Base-by-base conservation (phyloP, 768 basidiomycete species). In the Amanita rubescens region DNA sequence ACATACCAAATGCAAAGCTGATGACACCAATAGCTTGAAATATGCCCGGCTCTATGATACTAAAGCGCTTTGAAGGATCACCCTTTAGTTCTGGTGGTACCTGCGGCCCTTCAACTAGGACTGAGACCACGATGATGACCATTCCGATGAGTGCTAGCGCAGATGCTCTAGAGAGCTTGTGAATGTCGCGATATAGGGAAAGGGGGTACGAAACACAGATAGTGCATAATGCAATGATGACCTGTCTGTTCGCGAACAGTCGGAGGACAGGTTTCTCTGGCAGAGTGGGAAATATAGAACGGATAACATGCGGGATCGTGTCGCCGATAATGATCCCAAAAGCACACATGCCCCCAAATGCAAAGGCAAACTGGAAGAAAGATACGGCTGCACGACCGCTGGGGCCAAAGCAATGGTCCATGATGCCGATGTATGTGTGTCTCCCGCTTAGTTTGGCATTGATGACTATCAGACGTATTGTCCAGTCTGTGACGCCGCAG, bases 281-380 rank as follows among this genome's bases (percentile, higher is more conserved):
- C 46, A 85, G 71, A 15, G 67, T 74, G 30, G 94, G 94, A 64
- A 97, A 90, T 66, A 93, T 62, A 42, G 81, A 90, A 54, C 85
- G 85, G 60, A 98, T 82, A 66, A 97, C 94, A 63, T 93, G 90
- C 1, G 96, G 94, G 62, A 98, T 87, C 8, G 95, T 95, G 70
- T 99, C 96, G 57, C 96, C 94, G 51, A 96, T 92, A 60, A 98
- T 97, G 61, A 98, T 95, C 25, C 93, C 91, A 66, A 97, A 98
- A 0, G 95, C 95, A 59, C 93, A 95, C 94, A 97, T 97, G 39
- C 95, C 94, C 62, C 96, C 96, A 59, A 96, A 96, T 7, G 96
- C 96, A 65, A 99, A 98, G 3, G 93, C 76, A 64, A 99, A 98
- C 65, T 98, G 96, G 65, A 99, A 98, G 67, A 97, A 86, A 0